These are phyloP conservation scores for Epipyxis sp. DNA, from an alignment of 108 stramenopile species.

Conservation along the genomic window DNA sequence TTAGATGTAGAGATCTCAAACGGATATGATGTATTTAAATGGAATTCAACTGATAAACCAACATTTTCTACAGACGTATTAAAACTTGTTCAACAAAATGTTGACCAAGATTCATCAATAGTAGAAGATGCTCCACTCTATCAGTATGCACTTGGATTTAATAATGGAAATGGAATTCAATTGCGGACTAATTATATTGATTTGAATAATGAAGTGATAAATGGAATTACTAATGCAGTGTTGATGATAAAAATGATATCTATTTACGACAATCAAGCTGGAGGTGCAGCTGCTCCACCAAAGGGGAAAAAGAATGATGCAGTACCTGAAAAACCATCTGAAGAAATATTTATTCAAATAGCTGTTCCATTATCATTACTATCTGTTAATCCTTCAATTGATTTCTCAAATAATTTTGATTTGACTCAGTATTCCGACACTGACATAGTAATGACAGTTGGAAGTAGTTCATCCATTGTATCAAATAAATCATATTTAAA, in stretches of 20 bases:
- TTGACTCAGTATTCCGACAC: not conserved
- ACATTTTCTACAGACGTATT: not conserved
- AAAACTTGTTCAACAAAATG: not conserved
- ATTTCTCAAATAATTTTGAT: not conserved
- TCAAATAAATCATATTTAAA: not conserved
- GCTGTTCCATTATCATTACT: not conserved
- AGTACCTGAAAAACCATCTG: not conserved
- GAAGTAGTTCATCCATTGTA: not conserved
- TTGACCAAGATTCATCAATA: not conserved
- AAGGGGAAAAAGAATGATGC: not conserved
- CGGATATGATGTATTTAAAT: not conserved
- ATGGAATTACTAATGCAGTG: not conserved
- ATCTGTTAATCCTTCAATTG: no score
- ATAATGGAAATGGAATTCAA: not conserved
- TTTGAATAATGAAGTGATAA: not conserved
- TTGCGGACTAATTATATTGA: conserved; percentile 9
- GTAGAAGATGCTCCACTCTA: not conserved
- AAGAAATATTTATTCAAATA: not conserved
- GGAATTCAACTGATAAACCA: not conserved
- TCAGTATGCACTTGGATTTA: conserved; percentile 2
- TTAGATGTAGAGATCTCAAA: not conserved
- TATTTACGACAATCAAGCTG: not conserved
- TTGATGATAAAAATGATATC: not conserved
- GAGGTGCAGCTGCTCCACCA: not conserved
- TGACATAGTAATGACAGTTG: not conserved